phyloP scores from a whole-genome alignment of 2,329 filamentous ascomycete species.

The Pyrenochaeta sp. region DNA sequence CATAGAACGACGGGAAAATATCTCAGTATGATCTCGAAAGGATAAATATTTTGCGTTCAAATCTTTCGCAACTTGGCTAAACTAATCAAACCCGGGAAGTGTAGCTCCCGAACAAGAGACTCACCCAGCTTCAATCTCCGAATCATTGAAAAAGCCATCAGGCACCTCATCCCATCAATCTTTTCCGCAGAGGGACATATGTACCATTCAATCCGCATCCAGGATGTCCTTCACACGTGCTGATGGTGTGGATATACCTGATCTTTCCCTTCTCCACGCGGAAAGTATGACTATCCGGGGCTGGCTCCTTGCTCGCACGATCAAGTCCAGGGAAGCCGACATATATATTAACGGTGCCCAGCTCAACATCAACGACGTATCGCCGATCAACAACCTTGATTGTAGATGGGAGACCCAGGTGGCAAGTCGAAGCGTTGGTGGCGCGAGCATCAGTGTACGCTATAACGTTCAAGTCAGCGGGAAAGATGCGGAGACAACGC shows the following conservation, averaged over 20 bases:
- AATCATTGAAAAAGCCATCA: too few species aligned
- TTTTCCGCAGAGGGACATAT: slow-evolving; percentile 15
- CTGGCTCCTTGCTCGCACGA: slow-evolving; percentile 13
- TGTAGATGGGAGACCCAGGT: slow-evolving; percentile 29
- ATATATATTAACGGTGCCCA: slow-evolving; percentile 34
- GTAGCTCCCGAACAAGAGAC: too few species aligned
- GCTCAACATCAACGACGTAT: slow-evolving; percentile 36
- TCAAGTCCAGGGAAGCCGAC: slow-evolving; percentile 31
- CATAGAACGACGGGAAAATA: too few species aligned
- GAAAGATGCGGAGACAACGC: too few species aligned
- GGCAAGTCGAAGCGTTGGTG: slow-evolving; percentile 23
- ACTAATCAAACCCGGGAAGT: too few species aligned
- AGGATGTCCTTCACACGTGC: slow-evolving; percentile 27
- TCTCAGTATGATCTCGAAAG: too few species aligned
- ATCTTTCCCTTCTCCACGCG: slow-evolving; percentile 33
- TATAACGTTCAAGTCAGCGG: too few species aligned
- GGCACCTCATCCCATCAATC: too few species aligned
- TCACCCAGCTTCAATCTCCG: too few species aligned
- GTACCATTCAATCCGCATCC: slow-evolving; percentile 27
- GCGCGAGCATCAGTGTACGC: slow-evolving; percentile 25
- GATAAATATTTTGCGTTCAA: too few species aligned
- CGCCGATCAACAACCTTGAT: slow-evolving; percentile 27
- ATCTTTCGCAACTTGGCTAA: too few species aligned
- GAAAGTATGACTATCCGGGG: slow-evolving; percentile 36
- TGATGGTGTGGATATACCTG: slow-evolving; percentile 30